Evolutionary conservation across 805 yeast species (phyloP).

Genomic region (Nakazawaea ambrosiae): DNA sequence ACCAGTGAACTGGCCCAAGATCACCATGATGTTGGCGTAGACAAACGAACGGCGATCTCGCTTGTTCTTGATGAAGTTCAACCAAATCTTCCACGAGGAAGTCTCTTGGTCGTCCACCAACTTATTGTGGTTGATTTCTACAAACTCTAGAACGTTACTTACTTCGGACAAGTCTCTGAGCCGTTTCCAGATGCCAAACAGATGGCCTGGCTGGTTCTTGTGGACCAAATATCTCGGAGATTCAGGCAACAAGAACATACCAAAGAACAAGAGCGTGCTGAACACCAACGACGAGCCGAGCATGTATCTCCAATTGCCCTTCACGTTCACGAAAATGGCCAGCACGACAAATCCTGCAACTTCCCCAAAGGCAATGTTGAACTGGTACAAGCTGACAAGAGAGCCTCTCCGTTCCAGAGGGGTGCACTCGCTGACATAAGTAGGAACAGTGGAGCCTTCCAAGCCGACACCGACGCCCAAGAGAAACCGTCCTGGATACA

Average conservation of each 20-base stretch:
- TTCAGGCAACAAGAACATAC: slow-evolving; percentile 51
- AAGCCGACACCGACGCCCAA: slow-evolving; percentile 10
- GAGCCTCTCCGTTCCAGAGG: slow-evolving; percentile 10
- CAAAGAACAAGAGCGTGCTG: slow-evolving; percentile 44
- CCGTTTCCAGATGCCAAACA: slow-evolving; percentile 48
- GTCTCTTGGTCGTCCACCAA: slow-evolving; percentile 28
- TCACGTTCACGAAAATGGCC: slow-evolving; percentile 52
- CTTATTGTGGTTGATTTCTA: slow-evolving; percentile 50
- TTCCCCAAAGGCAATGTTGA: slow-evolving; percentile 12
- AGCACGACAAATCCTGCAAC: slow-evolving; percentile 44
- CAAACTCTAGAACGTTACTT: slow-evolving; percentile 42
- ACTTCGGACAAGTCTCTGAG: slow-evolving; percentile 40
- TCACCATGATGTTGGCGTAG: slow-evolving; percentile 50
- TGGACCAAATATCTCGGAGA: slow-evolving; percentile 55
- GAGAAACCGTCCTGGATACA: slow-evolving; percentile 26
- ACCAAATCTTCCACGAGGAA: slow-evolving; percentile 30
- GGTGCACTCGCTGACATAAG: slow-evolving; percentile 10
- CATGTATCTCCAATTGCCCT: slow-evolving; percentile 61
- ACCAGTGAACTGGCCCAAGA: slow-evolving; percentile 62
- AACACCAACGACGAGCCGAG: slow-evolving; percentile 57
- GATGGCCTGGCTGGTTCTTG: slow-evolving; percentile 44
- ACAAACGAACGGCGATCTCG: slow-evolving; percentile 57
- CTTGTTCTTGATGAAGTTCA: slow-evolving; percentile 46
- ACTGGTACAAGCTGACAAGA: slow-evolving; percentile 10
- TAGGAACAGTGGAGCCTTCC: slow-evolving; percentile 11